phyloP scores from a whole-genome alignment of 208 protist species.

The Trypanosomatidae sp. region DNA sequence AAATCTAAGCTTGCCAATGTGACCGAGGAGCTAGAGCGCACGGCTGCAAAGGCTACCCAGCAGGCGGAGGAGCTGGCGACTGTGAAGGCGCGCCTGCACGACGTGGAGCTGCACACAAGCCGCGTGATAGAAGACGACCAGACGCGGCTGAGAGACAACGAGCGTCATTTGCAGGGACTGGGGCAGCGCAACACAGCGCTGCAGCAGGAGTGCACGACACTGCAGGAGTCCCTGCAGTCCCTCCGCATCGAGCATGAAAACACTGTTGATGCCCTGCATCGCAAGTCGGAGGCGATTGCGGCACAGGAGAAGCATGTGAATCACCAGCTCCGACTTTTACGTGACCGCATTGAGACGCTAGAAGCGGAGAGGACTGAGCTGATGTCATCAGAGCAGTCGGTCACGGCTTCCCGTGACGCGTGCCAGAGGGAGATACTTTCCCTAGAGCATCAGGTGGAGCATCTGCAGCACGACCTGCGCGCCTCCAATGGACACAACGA shows the following conservation, averaged over 20 bases:
- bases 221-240: slow-evolving; percentile 46
- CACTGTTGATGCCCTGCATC: slow-evolving; percentile 35
- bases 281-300: slow-evolving; percentile 26
- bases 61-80: slow-evolving; percentile 32
- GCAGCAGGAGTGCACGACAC: slow-evolving; percentile 47
- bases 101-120: slow-evolving; percentile 36
- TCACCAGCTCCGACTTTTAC: slow-evolving; percentile 33
- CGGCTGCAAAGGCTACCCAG: slow-evolving; percentile 17
- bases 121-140: slow-evolving; percentile 34
- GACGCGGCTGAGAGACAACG: slow-evolving; percentile 30
- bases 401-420: slow-evolving; percentile 31
- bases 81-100: slow-evolving; percentile 26
- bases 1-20: slow-evolving; percentile 30
- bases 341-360: slow-evolving; percentile 31
- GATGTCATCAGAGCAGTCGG: slow-evolving; percentile 24
- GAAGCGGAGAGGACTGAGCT: slow-evolving; percentile 38
- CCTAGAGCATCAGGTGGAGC: slow-evolving; percentile 41
- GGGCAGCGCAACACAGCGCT: slow-evolving; percentile 51
- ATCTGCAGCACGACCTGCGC: slow-evolving; percentile 38
- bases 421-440: slow-evolving; percentile 29
- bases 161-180: slow-evolving; percentile 35
- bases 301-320: slow-evolving; percentile 36
- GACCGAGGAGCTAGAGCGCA: slow-evolving; percentile 39
- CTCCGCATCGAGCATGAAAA: slow-evolving; percentile 37
- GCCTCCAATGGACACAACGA: slow-evolving; percentile 59